These are phyloP conservation scores for Lizonia empirigonia DNA, from an alignment of 2,329 filamentous ascomycete species.

Conservation along the genomic window DNA sequence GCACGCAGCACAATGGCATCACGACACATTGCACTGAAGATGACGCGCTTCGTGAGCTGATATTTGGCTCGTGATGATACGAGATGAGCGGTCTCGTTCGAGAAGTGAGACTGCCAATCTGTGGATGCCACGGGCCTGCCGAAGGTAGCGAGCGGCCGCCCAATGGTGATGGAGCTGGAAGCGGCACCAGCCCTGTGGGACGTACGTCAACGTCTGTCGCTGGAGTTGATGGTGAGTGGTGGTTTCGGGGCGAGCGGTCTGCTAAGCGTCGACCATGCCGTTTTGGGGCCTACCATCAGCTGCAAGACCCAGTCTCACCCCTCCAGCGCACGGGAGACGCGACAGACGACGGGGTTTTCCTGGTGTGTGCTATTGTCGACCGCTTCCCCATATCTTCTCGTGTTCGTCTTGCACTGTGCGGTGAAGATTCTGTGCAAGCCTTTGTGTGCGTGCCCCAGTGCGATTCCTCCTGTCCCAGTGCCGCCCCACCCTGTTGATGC, in stretches of 20 bases:
- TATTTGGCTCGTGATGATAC: constrained; percentile 1
- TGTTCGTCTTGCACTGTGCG: constrained; percentile 8
- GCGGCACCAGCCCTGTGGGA: constrained; percentile 17
- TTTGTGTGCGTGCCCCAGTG: constrained; percentile 18
- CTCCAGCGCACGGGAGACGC: constrained; percentile 23
- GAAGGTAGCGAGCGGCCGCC: constrained; percentile 1
- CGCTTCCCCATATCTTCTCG: constrained; percentile 20
- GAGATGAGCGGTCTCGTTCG: constrained; percentile 3
- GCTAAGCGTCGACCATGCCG: constrained; percentile 2
- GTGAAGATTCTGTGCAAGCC: constrained; percentile 23
- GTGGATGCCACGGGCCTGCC: constrained; percentile 2
- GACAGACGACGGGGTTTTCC: constrained; percentile 28
- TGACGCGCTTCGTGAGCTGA: constrained; percentile 3
- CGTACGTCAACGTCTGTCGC: neutral
- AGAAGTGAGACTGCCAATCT: constrained; percentile 6
- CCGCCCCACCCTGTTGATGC: constrained; percentile 24
- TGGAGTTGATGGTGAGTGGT: constrained; percentile 6
- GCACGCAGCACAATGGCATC: neutral
- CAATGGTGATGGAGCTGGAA: constrained; percentile 9
- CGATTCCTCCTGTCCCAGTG: constrained; percentile 20
- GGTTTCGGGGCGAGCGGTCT: constrained; percentile 25
- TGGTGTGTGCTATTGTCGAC: constrained; percentile 21
- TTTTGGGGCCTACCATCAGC: constrained; percentile 2
- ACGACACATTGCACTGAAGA: no score
- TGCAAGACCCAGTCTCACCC: constrained; percentile 10